A percentile compares a stretch with the other conserved stretches of the same genome.
These are phyloP conservation scores for Sonneratia caseolaris DNA, from an alignment of 345 rosid species.

Conservation along the genomic window DNA sequence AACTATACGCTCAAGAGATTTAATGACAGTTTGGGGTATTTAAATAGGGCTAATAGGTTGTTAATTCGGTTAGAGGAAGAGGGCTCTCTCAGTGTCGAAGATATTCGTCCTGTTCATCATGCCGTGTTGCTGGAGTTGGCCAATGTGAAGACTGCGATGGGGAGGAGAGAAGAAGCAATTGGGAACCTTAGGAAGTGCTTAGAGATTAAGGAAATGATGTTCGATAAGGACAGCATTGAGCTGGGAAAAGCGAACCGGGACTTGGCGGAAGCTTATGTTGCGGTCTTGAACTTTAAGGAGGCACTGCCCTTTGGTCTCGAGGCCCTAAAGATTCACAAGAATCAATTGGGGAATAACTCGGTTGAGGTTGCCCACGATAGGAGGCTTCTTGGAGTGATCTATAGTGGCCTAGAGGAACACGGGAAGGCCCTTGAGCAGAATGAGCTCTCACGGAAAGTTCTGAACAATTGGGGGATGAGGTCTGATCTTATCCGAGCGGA, in stretches of 20 bases:
- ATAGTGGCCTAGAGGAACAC: slow-evolving; percentile 78
- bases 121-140: slow-evolving; percentile 77
- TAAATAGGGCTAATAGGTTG: slow-evolving; percentile 68
- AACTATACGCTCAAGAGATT: slow-evolving; percentile 56
- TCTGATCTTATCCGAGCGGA: slow-evolving; percentile 63
- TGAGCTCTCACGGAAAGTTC: slow-evolving; percentile 55
- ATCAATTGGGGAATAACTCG: slow-evolving; percentile 57
- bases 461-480: slow-evolving; percentile 73
- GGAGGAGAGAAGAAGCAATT: slow-evolving; percentile 86
- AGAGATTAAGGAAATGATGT: slow-evolving; percentile 62
- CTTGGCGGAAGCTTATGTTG: slow-evolving; percentile 71
- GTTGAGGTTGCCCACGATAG: slow-evolving; percentile 85
- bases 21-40: slow-evolving; percentile 68
- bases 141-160: slow-evolving; percentile 79
- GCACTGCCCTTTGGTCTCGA: slow-evolving; percentile 62
- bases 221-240: slow-evolving; percentile 67
- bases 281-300: slow-evolving; percentile 76
- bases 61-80: slow-evolving; percentile 47
- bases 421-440: slow-evolving; percentile 85
- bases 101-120: slow-evolving; percentile 56
- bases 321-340: slow-evolving; percentile 69
- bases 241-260: slow-evolving; percentile 66
- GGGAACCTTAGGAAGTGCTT: slow-evolving; percentile 61
- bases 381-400: slow-evolving; percentile 78
- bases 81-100: slow-evolving; percentile 33